phyloP scores from a whole-genome alignment of 2,329 filamentous ascomycete species.

The Hymenoscyphus repandus region DNA sequence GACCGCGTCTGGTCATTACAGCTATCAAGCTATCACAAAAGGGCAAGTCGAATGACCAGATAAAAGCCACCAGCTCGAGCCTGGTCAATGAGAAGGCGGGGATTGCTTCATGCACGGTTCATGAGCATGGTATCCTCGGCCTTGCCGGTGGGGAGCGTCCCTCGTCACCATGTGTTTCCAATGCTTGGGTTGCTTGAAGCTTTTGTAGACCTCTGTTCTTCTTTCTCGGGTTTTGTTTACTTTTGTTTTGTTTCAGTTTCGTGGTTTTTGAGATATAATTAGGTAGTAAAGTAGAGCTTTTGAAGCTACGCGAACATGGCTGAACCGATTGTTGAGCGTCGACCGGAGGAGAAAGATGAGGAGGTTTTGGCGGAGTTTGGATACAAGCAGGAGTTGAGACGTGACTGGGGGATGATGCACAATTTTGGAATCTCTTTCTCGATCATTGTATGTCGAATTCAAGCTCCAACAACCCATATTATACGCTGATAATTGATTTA shows the following conservation, averaged over 20 bases:
- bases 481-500: constrained; percentile 22
- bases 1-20: neutral
- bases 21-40: neutral
- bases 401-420: constrained; percentile 53
- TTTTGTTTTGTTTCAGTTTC: neutral
- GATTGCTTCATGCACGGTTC: neutral
- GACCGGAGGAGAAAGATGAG: constrained; percentile 37
- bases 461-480: neutral
- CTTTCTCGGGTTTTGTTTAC: neutral
- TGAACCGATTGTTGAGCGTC: constrained; percentile 12
- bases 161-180: neutral
- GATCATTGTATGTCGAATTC: constrained; percentile 45
- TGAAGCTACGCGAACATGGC: neutral
- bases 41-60: neutral
- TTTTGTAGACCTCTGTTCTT: neutral
- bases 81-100: neutral
- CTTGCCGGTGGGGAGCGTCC: neutral
- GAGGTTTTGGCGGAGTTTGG: constrained; percentile 49
- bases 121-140: neutral
- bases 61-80: neutral
- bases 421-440: constrained; percentile 59
- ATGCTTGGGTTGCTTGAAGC: neutral
- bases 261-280: neutral
- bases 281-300: neutral
- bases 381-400: constrained; percentile 53